Evolutionary conservation across 345 rosid species (phyloP), one percentile per base, ranked within the genome.

Genomic region (Eucalyptus lansdowneana): DNA sequence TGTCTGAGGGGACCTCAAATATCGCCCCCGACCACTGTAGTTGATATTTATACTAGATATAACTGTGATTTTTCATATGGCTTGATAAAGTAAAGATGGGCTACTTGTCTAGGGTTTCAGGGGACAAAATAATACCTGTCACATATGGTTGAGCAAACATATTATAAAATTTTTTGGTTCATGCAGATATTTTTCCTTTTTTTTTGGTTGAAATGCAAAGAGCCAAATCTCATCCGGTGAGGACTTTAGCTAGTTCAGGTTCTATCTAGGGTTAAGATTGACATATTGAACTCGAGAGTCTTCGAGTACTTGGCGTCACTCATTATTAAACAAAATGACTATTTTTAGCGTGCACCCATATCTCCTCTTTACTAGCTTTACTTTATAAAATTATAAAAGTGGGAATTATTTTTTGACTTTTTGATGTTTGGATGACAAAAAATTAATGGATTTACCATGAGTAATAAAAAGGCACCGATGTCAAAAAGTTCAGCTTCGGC

Each of bases 381-480:
- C 83, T 76, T 22, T 37, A 21, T 11, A 37, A 21, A 37, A 37
- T 11, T 76, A 37, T 76, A 76, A 37, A 37, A 40, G 14, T 21
- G 29, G 29, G 1, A 62, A 62, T 27, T 62, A 29, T 29, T 29
- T 62, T 29, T 14, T 29, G 19, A 14, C 19, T 29, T 29, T 62
- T 29, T 0, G 9, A 62, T 62, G 9, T 62, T 27, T 62, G 16
- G 9, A 62, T 29, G 0, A 62, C 0, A 13, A n/a, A 65, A 65
- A 14, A 14, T 7, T 62, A 62, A 27, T 62, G 2, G 9, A n/a
- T 29, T 14, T 29, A 37, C 37, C 37, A 37, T 37, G 37, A 37
- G 37, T 37, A 37, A 37, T 37, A 40, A 40, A 42, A 21, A 76
- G 47, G 47, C 29, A 0, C 47, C 1, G 47, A 40, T 76, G 47